Evolutionary conservation across 192 early-diverging fungal genomes (phyloP).

Genomic region (Umbelopsis ramanniana): DNA sequence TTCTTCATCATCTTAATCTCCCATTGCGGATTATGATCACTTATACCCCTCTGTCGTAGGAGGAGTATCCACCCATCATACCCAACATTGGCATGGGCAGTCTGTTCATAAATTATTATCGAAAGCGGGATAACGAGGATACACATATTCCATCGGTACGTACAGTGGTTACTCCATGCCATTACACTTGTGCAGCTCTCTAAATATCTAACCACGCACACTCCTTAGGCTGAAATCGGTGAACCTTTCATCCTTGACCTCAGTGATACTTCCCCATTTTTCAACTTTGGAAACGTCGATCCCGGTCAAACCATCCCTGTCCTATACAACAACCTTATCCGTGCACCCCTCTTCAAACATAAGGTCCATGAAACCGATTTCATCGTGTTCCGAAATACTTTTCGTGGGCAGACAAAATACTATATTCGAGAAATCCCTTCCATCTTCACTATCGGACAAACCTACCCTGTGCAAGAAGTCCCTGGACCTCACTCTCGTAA

Average conservation of each 20-base stretch:
- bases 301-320: constrained; percentile 88
- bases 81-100: constrained; percentile 96
- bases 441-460: constrained; percentile 90
- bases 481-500: constrained; percentile 94
- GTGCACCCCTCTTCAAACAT: constrained; percentile 90
- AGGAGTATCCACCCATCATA: constrained; percentile 94
- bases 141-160: constrained; percentile 68
- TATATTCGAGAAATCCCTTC: constrained; percentile 83
- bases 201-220: constrained; percentile 3
- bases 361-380: constrained; percentile 76
- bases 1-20: not conserved
- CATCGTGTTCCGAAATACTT: constrained; percentile 78
- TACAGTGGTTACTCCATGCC: too few species aligned
- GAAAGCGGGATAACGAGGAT: constrained; percentile 87
- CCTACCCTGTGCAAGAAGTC: constrained; percentile 92
- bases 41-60: constrained; percentile 43
- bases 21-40: not conserved
- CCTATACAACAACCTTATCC: constrained; percentile 92
- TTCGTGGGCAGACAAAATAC: constrained; percentile 82
- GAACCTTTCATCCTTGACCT: constrained; percentile 84
- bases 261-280: constrained; percentile 91
- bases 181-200: too few species aligned
- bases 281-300: constrained; percentile 93
- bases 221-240: constrained; percentile 69
- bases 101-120: constrained; percentile 93